Base-by-base conservation (phyloP, 2,329 filamentous ascomycete genomes). In the Neonectria coccinea region DNA sequence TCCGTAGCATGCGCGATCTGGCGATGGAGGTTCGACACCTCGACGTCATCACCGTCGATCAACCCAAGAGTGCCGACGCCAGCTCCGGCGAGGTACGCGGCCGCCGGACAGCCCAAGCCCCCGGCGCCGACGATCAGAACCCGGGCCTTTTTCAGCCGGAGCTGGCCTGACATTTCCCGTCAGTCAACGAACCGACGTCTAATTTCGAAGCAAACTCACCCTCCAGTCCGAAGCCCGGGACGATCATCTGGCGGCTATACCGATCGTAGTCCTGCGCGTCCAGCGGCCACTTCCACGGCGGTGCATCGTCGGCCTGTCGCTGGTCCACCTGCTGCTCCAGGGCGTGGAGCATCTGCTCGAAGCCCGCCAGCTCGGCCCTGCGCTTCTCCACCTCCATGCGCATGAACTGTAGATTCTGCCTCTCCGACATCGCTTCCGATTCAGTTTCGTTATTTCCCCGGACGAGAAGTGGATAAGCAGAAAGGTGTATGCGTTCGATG, bases 161-260 rank as follows among this genome's bases (percentile, higher is more conserved):
- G 82, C 79, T 98, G 95, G 1, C 92, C 93, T 93, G 60, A 18
- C 47, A 51, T 10, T 9, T n/a, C 14, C 1, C 18, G 16, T 58
- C 14, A 74, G 11, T 31, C 48, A 5, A 12, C 18, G 18, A n/a
- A 4, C 45, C 7, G 11, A 10, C 8, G n/a, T 4, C n/a, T 18
- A 0, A 11, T 9, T 2, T 16, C 39, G 0, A 25, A 20, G 45
- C 41, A 18, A 18, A 68, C 78, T 66, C 53, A 92, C 92, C 93
- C 77, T 89, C 83, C 1, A 97, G 82, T 0, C 94, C 94, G 65
- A 97, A 84, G 62, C 91, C 88, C 0, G 93, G 91, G 65, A 97
- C 88, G 68, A 98, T 94, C 82, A 98, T 90, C 80, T 97, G 95
- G 42, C 95, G 86, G 8, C 93, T 94, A 81, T 98, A 98, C 66